Evolutionary conservation across 306 rosid genomes (phyloP), one percentile per base, ranked within the genome.

Genomic region (Cucumis hystrix): DNA sequence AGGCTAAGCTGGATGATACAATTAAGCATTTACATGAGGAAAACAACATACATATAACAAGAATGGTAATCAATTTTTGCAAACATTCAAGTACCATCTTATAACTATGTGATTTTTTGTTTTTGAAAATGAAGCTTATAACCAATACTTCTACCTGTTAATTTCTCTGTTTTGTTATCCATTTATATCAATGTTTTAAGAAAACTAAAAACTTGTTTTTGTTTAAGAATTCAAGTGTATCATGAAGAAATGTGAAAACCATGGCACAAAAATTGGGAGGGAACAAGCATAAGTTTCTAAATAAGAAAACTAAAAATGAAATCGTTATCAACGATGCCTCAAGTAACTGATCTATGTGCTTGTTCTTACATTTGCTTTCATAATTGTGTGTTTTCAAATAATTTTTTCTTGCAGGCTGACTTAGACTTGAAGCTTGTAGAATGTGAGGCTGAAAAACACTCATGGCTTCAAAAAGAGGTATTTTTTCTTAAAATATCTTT

Each of bases 391-490:
- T 51, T 71, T 23, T 80, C 74, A 37, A 23, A 66, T 66, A 66
- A 55, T 20, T 77, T 37, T 79, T 65, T 76, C 76, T 79, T 85
- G 78, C 89, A 89, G 98, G 84, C 79, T 57, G 81, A 77, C 77
- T 83, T 86, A 79, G 92, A 85, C 80, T 80, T 72, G 88, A 88
- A 82, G 84, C 76, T 89, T 71, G 82, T 79, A 65, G 88, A 80
- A 58, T 77, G 89, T 73, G 86, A 75, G 89, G 77, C 74, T 23
- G 96, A 86, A 78, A 91, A 73, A 47, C 79, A 84, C 80, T 91
- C 89, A 33, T 85, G 87, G 77, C 79, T 89, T 83, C 82, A 74
- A 62, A 87, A 83, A 79, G 89, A 88, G 96, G 97, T 83, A 79
- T 47, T 28, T 43, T 35, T 17, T 45, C 17, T 59, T 6, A n/a